Conservation (phyloP, 2,329 filamentous ascomycete species). For the Cladorrhinum sp. region DNA sequence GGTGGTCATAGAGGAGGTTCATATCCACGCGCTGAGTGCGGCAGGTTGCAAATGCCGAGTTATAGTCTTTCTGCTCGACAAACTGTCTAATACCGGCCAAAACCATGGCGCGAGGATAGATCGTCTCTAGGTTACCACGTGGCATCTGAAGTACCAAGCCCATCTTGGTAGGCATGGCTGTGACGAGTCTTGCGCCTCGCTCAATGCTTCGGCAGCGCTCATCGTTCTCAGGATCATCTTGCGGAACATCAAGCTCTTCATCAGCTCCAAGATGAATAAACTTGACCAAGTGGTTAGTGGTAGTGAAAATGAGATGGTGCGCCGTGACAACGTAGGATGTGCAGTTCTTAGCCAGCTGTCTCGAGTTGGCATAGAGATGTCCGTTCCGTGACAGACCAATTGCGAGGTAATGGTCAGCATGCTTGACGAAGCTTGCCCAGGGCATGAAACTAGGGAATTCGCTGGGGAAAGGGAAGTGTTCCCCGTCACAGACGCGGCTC, state of each 20-base stretch:
- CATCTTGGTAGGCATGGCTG: slow-evolving; percentile 84
- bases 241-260: slow-evolving; percentile 63
- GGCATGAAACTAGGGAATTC: slow-evolving; percentile 49
- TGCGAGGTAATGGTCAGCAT: slow-evolving; percentile 42
- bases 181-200: slow-evolving; percentile 80
- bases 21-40: slow-evolving; percentile 93
- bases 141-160: slow-evolving; percentile 91
- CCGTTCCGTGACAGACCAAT: slow-evolving; percentile 73
- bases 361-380: slow-evolving; percentile 73
- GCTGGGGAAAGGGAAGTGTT: slow-evolving; percentile 35
- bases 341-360: slow-evolving; percentile 76
- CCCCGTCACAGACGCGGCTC: slow-evolving; percentile 36
- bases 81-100: slow-evolving; percentile 81
- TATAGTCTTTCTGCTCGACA: slow-evolving; percentile 78
- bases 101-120: slow-evolving; percentile 89
- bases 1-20: slow-evolving; percentile 94
- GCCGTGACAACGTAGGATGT: slow-evolving; percentile 85
- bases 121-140: slow-evolving; percentile 90
- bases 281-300: slow-evolving; percentile 87
- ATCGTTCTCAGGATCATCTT: slow-evolving; percentile 85
- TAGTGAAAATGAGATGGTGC: slow-evolving; percentile 86
- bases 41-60: slow-evolving; percentile 80
- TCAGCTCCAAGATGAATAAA: slow-evolving; percentile 76
- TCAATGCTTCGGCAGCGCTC: slow-evolving; percentile 92
- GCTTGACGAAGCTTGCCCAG: slow-evolving; percentile 49